A percentile compares a stretch with the other conserved stretches of the same genome.
These are phyloP conservation scores for Narthecium ossifragum DNA, from an alignment of 106 monocot genomes.

Conservation along the genomic window DNA sequence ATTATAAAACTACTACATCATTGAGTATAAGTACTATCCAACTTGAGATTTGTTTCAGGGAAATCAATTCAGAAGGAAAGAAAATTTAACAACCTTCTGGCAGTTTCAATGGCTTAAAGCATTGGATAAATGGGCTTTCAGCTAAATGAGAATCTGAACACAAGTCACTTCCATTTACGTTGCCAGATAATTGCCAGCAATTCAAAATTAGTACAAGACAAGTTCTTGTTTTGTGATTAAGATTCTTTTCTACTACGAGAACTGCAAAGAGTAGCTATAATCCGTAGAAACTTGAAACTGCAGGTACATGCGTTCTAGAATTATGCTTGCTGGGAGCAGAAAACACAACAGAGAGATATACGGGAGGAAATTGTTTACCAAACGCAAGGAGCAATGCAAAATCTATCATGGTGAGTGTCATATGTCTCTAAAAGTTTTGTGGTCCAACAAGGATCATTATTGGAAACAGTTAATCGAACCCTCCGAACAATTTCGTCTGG, in stretches of 20 bases:
- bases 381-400: constrained; percentile 61
- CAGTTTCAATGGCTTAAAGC: no score
- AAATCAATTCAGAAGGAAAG: no score
- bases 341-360: neutral
- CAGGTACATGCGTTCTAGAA: neutral
- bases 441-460: constrained; percentile 49
- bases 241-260: no score
- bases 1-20: no score
- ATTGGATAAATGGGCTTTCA: no score
- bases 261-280: neutral
- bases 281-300: neutral
- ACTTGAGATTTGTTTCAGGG: no score
- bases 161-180: no score
- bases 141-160: no score
- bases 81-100: no score
- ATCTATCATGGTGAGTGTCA: constrained; percentile 55
- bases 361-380: constrained; percentile 38
- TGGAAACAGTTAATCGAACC: constrained; percentile 57
- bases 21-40: no score
- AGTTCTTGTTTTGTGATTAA: neutral
- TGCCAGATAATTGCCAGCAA: no score
- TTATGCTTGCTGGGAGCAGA: neutral
- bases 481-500: constrained; percentile 95
- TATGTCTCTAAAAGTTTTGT: constrained; percentile 80
- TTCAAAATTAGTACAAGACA: neutral